phyloP scores from a whole-genome alignment of 768 basidiomycete genomes.

The Fistulinella prunicolor region DNA sequence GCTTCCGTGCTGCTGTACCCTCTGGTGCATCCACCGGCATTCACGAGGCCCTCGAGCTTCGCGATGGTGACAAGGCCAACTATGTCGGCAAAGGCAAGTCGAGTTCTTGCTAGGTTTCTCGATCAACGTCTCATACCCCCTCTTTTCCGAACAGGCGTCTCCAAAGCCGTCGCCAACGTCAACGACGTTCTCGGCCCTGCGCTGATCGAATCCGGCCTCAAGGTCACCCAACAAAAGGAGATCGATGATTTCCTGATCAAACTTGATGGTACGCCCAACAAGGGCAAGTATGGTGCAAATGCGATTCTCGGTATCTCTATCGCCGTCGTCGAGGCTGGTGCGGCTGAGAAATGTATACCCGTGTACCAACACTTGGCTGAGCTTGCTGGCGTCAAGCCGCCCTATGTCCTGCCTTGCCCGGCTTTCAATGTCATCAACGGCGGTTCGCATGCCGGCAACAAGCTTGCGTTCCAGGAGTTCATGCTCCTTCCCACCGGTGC shows the following conservation, averaged over 20 bases:
- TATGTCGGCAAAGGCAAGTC: slow-evolving; percentile 92
- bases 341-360: slow-evolving; percentile 91
- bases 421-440: slow-evolving; percentile 99
- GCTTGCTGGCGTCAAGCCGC: slow-evolving; percentile 91
- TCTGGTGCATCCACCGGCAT: slow-evolving; percentile 98
- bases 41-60: slow-evolving; percentile 98
- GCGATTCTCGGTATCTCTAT: slow-evolving; percentile 99
- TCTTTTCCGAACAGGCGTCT: slow-evolving; percentile 59
- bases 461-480: slow-evolving; percentile 99
- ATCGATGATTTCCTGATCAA: slow-evolving; percentile 98
- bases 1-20: slow-evolving; percentile 92
- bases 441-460: slow-evolving; percentile 99
- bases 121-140: background rate
- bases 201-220: slow-evolving; percentile 79
- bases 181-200: slow-evolving; percentile 88
- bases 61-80: slow-evolving; percentile 88
- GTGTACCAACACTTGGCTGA: slow-evolving; percentile 96
- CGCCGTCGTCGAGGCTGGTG: slow-evolving; percentile 90
- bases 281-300: slow-evolving; percentile 98
- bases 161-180: slow-evolving; percentile 92
- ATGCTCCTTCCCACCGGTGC: slow-evolving; percentile 98
- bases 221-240: slow-evolving; percentile 89
- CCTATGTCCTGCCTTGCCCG: slow-evolving; percentile 88
- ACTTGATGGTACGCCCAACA: slow-evolving; percentile 96
- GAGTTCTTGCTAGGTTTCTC: background rate